These are phyloP conservation scores for Hypoxylon sp. DNA, from an alignment of 2,329 filamentous ascomycete genomes.

Conservation along the genomic window DNA sequence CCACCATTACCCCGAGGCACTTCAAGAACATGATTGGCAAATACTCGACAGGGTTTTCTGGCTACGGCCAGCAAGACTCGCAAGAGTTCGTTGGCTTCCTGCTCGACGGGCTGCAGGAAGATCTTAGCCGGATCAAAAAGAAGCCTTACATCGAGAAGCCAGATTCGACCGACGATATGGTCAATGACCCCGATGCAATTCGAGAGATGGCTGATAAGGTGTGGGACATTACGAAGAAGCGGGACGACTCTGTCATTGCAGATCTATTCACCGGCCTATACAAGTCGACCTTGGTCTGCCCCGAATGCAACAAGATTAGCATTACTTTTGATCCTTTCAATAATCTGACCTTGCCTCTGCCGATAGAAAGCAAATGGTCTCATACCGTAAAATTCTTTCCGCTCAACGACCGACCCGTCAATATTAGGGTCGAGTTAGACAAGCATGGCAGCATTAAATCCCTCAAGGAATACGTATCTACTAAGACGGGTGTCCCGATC, in stretches of 20 bases:
- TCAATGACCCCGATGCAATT: constrained; percentile 81
- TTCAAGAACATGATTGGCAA: constrained; percentile 86
- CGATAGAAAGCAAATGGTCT: constrained; percentile 83
- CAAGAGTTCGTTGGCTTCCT: constrained; percentile 97
- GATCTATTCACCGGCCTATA: constrained; percentile 98
- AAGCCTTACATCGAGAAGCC: constrained; percentile 98
- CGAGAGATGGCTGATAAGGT: constrained; percentile 85
- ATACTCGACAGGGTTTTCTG: constrained; percentile 85
- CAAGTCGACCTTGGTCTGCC: constrained; percentile 95
- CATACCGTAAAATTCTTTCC: constrained; percentile 81
- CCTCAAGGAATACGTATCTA: constrained; percentile 75
- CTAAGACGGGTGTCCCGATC: constrained; percentile 68
- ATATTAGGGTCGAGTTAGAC: constrained; percentile 80
- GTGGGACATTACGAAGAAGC: constrained; percentile 88
- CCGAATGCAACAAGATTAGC: constrained; percentile 90
- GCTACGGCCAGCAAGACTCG: constrained; percentile 95
- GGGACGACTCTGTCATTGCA: constrained; percentile 94
- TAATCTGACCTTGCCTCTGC: constrained; percentile 88
- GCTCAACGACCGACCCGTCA: constrained; percentile 72
- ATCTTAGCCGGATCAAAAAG: constrained; percentile 90
- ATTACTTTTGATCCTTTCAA: constrained; percentile 99
- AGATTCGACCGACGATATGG: constrained; percentile 96
- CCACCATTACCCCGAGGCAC: constrained; percentile 77
- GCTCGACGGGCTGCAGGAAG: constrained; percentile 92
- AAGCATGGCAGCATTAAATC: constrained; percentile 74